Evolutionary conservation across 805 yeast species (phyloP).

Genomic region (Nakazawaea ishiwadae): DNA sequence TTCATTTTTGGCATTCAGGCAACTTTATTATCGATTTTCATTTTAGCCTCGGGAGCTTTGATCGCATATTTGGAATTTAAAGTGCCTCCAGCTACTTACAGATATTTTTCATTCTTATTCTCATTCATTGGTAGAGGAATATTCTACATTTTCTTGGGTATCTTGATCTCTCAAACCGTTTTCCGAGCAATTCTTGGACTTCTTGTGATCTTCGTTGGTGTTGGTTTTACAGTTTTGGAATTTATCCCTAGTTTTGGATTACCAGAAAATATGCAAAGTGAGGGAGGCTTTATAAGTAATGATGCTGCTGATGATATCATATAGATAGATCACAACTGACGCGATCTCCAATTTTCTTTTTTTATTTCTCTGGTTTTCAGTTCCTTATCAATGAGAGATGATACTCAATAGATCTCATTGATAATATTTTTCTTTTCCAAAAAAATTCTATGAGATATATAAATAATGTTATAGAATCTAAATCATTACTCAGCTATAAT

Average conservation of each 20-base stretch:
- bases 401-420: too few species aligned
- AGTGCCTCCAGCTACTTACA: slow-evolving; percentile 56
- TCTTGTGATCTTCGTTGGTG: slow-evolving; percentile 56
- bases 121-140: slow-evolving; percentile 74
- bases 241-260: slow-evolving; percentile 71
- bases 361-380: too few species aligned
- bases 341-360: background rate
- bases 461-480: too few species aligned
- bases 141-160: slow-evolving; percentile 47
- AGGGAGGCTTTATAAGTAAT: slow-evolving; percentile 28
- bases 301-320: slow-evolving; percentile 31
- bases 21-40: slow-evolving; percentile 56
- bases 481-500: too few species aligned
- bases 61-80: slow-evolving; percentile 43
- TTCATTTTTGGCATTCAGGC: slow-evolving; percentile 30
- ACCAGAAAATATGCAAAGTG: slow-evolving; percentile 75
- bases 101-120: slow-evolving; percentile 63
- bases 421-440: too few species aligned
- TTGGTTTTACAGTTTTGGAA: slow-evolving; percentile 57
- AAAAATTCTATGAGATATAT: too few species aligned
- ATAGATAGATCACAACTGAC: too few species aligned
- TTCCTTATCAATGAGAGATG: too few species aligned
- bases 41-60: slow-evolving; percentile 48
- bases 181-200: slow-evolving; percentile 57
- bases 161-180: slow-evolving; percentile 42